phyloP scores from a whole-genome alignment of 306 rosid genomes.

The Ormosia emarginata region DNA sequence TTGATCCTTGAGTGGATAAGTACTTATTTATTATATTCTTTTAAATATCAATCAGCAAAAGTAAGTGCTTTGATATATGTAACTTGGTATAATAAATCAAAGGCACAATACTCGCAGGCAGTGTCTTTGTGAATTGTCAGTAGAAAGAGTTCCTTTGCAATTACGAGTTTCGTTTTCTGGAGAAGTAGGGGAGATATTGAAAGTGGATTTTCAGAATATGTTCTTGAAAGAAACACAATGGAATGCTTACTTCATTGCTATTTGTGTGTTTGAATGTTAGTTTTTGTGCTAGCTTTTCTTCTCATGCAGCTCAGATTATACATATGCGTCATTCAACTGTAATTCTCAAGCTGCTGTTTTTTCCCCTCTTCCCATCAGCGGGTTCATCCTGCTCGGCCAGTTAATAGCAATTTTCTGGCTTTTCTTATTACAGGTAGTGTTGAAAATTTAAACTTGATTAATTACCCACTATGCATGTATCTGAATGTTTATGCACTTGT shows the following conservation, averaged over 20 bases:
- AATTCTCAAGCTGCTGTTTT: background rate
- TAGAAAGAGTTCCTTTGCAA: constrained; percentile 13
- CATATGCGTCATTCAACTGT: background rate
- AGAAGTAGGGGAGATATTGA: constrained; percentile 69
- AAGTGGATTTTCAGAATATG: constrained; percentile 62
- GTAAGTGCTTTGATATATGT: background rate
- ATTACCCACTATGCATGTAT: too few relatives aligned
- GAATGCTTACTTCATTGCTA: constrained; percentile 28
- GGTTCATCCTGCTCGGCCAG: constrained; percentile 9
- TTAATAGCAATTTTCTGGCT: constrained; percentile 45
- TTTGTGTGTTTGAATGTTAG: background rate
- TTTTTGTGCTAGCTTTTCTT: constrained; percentile 7
- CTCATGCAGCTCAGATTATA: background rate
- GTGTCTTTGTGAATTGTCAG: background rate
- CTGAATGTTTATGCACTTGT: too few relatives aligned
- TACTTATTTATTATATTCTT: background rate
- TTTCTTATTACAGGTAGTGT: constrained; percentile 60
- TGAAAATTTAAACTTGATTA: too few relatives aligned
- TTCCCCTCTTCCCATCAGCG: constrained; percentile 18
- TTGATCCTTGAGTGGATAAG: constrained; percentile 14
- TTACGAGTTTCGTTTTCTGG: constrained; percentile 68
- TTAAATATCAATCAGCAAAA: background rate
- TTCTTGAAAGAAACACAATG: constrained; percentile 46
- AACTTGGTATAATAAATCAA: background rate
- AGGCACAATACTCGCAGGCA: constrained; percentile 19